Evolutionary conservation across 805 yeast species (phyloP).

Genomic region (Starmerella floricola): DNA sequence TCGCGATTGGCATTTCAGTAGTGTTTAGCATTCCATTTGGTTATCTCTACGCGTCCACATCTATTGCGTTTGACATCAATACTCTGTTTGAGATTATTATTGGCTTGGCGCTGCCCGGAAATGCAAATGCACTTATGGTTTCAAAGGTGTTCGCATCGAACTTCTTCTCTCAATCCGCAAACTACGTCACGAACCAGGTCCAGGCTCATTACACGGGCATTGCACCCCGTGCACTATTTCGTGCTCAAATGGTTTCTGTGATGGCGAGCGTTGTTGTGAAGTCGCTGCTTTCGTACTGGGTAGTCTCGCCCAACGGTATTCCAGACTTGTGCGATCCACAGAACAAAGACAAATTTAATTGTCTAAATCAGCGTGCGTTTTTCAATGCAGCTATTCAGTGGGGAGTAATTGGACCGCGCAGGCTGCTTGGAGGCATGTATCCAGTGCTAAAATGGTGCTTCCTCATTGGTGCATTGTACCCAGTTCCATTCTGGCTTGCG

Average conservation of each 20-base stretch:
- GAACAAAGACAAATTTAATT: constrained; percentile 35
- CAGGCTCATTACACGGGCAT: constrained; percentile 34
- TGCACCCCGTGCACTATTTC: constrained; percentile 34
- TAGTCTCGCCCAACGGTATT: constrained; percentile 29
- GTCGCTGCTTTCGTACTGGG: constrained; percentile 35
- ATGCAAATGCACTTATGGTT: constrained; percentile 50
- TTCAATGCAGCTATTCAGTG: constrained; percentile 43
- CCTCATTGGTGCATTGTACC: constrained; percentile 37
- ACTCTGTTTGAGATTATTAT: constrained; percentile 52
- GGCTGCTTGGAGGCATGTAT: constrained; percentile 38
- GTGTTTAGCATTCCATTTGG: constrained; percentile 54
- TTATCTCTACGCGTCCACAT: constrained; percentile 48
- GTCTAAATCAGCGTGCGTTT: constrained; percentile 33
- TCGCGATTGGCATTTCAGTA: constrained; percentile 42
- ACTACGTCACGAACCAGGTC: constrained; percentile 46
- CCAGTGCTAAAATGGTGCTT: constrained; percentile 55
- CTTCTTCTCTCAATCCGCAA: constrained; percentile 49
- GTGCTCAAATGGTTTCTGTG: constrained; percentile 33
- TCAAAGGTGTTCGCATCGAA: constrained; percentile 50
- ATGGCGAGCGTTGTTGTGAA: constrained; percentile 33
- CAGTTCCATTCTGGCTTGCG: constrained; percentile 20
- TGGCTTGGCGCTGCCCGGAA: constrained; percentile 56
- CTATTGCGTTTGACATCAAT: constrained; percentile 45
- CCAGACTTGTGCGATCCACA: constrained; percentile 34
- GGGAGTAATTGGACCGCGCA: constrained; percentile 53